A percentile compares a stretch with the other conserved stretches of the same genome.
Conservation (phyloP, 192 early-diverging fungal genomes). For the Globomyces pollinis-pini region DNA sequence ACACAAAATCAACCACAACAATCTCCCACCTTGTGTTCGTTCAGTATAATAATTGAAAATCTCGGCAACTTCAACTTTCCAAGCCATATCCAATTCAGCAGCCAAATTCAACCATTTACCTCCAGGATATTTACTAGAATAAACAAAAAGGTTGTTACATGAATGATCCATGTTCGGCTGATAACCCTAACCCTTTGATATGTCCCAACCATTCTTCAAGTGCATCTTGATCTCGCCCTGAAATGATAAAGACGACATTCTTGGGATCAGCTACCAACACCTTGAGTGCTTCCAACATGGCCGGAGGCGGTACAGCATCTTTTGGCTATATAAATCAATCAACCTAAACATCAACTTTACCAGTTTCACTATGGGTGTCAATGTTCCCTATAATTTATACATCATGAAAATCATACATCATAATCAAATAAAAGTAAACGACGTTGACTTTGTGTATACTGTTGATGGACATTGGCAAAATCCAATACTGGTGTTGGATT, state of each 20-base stretch:
- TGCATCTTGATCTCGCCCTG: slow-evolving; percentile 78
- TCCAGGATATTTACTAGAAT: slow-evolving; percentile 68
- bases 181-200: slow-evolving; percentile 65
- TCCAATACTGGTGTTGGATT: slow-evolving; percentile 46
- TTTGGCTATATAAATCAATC: too few relatives aligned
- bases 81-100: slow-evolving; percentile 67
- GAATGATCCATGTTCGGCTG: slow-evolving; percentile 93
- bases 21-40: slow-evolving; percentile 87
- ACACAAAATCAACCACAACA: slow-evolving; percentile 61
- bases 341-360: too few relatives aligned
- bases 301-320: slow-evolving; percentile 69
- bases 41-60: slow-evolving; percentile 95
- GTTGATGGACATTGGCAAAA: slow-evolving; percentile 16
- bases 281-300: slow-evolving; percentile 71
- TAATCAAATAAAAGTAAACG: slow-evolving; percentile 92
- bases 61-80: slow-evolving; percentile 89
- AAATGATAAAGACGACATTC: slow-evolving; percentile 86
- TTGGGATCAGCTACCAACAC: slow-evolving; percentile 63
- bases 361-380: slow-evolving; percentile 85
- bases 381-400: slow-evolving; percentile 71
- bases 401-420: slow-evolving; percentile 47
- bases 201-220: slow-evolving; percentile 79
- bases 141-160: too few relatives aligned
- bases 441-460: slow-evolving; percentile 53
- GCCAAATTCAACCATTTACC: slow-evolving; percentile 56